Evolutionary conservation across 768 basidiomycete species (phyloP), one percentile per base, ranked within the genome.

Genomic region (Lactifluus pinguis): DNA sequence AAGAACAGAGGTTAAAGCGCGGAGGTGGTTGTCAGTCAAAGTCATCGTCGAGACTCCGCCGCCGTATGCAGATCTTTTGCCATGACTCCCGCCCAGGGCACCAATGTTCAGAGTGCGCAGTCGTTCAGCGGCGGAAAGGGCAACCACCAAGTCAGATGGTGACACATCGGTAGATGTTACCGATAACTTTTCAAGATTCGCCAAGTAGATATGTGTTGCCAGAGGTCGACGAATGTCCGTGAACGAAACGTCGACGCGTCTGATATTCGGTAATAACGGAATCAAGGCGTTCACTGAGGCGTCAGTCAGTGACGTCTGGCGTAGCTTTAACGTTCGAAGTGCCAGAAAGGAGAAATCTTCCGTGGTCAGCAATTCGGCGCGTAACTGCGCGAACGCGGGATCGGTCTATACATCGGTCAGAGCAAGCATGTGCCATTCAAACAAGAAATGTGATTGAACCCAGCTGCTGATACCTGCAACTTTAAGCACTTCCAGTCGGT

Each of bases 231-330:
- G 79, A 36, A 85, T 68, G 14, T 66, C 65, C 2, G 85, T 89
- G 71, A 86, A 89, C 6, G 87, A 87, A 15, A 84, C 65, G 63
- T 89, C 87, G 14, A 89, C 72, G 29, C 79, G 79, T 41, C 70
- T 70, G 19, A 88, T 63, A 52, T 77, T 75, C 2, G 84, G 84
- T 62, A 77, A 83, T 17, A 74, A 63, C 0, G 70, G 61, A 6
- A 84, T 65, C 13, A 84, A 68, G 7, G 70, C 62, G 47, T 71
- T 69, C 14, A 87, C 57, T 0, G 82, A 76, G 2, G 64, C 61
- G 59, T 86, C 85, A 9, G 81, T 77, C 38, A 88, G 68, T 2
- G 71, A 65, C 2, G 79, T 77, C 55, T 82, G 80, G 25, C 83
- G 78, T 8, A 89, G 72, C 67, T 89, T 88, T 38, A 89, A 73